Percentiles rank a stretch among this genome's conserved stretches.
phyloP scores from a whole-genome alignment of 177 flowering plant genomes.

The Vitis hybrid region DNA sequence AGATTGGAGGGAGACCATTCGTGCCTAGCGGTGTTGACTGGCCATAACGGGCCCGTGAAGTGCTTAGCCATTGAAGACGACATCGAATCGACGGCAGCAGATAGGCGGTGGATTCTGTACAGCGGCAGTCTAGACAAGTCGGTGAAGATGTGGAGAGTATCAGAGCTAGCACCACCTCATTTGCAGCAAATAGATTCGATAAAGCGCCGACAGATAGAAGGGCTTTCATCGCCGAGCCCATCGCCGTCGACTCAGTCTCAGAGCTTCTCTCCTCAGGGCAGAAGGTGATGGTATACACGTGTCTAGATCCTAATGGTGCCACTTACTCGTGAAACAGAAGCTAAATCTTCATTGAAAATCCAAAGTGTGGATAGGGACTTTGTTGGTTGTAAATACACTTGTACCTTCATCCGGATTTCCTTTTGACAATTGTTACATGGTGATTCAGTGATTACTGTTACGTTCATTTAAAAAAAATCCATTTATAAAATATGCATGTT shows the following conservation, averaged over 20 bases:
- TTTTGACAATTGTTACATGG: too few species aligned
- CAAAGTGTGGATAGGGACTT: too few species aligned
- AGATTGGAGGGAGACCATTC: slow-evolving; percentile 36
- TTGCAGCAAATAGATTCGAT: slow-evolving; percentile 1
- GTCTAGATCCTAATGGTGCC: too few species aligned
- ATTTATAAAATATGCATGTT: background rate
- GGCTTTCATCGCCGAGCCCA: background rate
- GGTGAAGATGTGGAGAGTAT: slow-evolving; percentile 70
- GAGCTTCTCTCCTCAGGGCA: background rate
- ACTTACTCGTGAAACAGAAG: too few species aligned
- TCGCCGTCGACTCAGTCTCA: slow-evolving; percentile 8
- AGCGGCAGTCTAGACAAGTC: slow-evolving; percentile 83
- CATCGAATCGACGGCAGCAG: slow-evolving; percentile 15
- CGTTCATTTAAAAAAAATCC: background rate
- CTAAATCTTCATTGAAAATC: too few species aligned
- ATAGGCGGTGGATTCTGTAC: slow-evolving; percentile 39
- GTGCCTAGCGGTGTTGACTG: slow-evolving; percentile 53
- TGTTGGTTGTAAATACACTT: too few species aligned
- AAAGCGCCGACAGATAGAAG: background rate
- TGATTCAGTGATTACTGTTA: too few species aligned
- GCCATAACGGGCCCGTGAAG: slow-evolving; percentile 74
- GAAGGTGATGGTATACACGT: too few species aligned
- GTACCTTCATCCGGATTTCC: too few species aligned
- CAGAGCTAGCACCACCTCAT: slow-evolving; percentile 35
- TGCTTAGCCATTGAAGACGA: slow-evolving; percentile 64